Conservation (phyloP, 1,139 yeast species). For the Magnusiomyces suaveolens region DNA sequence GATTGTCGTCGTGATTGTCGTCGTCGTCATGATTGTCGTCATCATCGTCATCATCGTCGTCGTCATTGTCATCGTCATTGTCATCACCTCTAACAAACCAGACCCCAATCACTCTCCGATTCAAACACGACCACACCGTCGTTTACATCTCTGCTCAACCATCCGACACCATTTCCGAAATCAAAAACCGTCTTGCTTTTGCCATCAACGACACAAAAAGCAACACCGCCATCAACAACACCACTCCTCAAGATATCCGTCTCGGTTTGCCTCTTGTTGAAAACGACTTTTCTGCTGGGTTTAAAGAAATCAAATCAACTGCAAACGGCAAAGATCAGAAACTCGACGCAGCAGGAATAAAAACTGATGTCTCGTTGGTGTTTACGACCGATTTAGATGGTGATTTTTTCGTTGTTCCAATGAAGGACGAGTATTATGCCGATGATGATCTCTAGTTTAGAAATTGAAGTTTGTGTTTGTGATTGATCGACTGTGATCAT, state of each 20-base stretch:
- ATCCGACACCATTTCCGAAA: neutral
- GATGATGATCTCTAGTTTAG: neutral
- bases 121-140: neutral
- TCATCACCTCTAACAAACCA: no score
- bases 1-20: no score
- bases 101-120: constrained; percentile 5
- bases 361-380: neutral
- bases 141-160: neutral
- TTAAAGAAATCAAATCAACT: constrained; percentile 3
- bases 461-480: neutral
- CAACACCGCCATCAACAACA: neutral
- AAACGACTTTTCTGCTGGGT: constrained; percentile 1
- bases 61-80: no score
- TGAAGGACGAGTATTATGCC: constrained; percentile 6
- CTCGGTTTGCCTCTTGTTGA: constrained; percentile 2
- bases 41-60: no score
- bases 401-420: neutral
- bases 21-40: no score
- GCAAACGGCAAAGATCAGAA: constrained; percentile 3
- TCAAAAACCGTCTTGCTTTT: neutral
- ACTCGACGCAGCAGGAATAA: constrained; percentile 5
- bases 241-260: constrained; percentile 3
- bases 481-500: no score
- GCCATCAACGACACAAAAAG: constrained; percentile 4
- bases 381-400: constrained; percentile 1